A percentile compares a stretch with the other conserved stretches of the same genome.
Conservation (phyloP, 1,139 yeast genomes). For the Yamadazyma pseudoaaseri region DNA sequence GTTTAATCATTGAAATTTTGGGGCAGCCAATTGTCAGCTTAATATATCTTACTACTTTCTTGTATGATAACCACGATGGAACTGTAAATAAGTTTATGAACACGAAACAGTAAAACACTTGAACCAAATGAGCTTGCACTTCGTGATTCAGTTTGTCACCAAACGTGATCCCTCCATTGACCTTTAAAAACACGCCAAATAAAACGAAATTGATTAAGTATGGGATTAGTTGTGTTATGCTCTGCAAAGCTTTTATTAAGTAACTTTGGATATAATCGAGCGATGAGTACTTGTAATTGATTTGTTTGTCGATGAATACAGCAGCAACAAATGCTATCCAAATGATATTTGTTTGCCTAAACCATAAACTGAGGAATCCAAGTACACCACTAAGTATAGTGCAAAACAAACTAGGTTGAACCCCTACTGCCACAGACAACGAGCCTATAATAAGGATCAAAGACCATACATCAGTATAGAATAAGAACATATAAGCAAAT, state of each 20-base stretch:
- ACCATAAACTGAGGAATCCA: constrained; percentile 60
- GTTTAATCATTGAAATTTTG: constrained; percentile 7
- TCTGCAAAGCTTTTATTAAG: constrained; percentile 15
- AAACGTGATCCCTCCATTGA: constrained; percentile 79
- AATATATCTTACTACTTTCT: constrained; percentile 36
- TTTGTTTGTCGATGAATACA: constrained; percentile 48
- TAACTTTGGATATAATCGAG: constrained; percentile 7
- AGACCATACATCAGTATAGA: constrained; percentile 94
- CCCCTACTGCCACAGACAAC: constrained; percentile 34
- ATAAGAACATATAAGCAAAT: constrained; percentile 69
- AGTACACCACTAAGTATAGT: constrained; percentile 37
- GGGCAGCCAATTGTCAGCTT: constrained; percentile 19
- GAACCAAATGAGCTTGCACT: constrained; percentile 71
- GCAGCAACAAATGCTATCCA: constrained; percentile 75
- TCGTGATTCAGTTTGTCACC: constrained; percentile 88
- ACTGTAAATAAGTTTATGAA: constrained; percentile 63
- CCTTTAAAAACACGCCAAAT: constrained; percentile 55
- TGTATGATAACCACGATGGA: constrained; percentile 63
- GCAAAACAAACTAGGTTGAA: constrained; percentile 16
- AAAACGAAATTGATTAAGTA: constrained; percentile 48
- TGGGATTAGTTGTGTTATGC: constrained; percentile 43
- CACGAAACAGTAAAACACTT: constrained; percentile 71
- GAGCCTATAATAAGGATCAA: constrained; percentile 57
- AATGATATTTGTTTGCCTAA: constrained; percentile 87
- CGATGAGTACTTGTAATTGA: constrained; percentile 19